Evolutionary conservation across 1,139 yeast species (phyloP).

Genomic region (Arxiozyma slooffiae): DNA sequence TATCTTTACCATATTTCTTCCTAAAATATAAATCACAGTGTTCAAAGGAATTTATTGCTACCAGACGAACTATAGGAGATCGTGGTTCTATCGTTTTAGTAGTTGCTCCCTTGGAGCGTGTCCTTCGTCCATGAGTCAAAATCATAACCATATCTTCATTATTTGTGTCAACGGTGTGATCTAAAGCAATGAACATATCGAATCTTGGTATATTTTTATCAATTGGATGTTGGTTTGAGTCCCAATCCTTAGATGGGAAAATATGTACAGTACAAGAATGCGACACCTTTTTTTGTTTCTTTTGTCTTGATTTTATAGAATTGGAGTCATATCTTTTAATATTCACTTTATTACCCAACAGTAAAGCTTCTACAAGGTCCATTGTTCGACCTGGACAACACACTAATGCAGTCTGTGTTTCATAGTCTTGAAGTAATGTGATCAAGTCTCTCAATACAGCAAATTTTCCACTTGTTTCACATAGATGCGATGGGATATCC

Average conservation of each 20-base stretch:
- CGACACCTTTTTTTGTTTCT: slow-evolving; percentile 27
- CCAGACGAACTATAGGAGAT: slow-evolving; percentile 51
- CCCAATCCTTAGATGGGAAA: slow-evolving; percentile 38
- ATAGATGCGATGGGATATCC: slow-evolving; percentile 66
- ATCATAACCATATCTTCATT: slow-evolving; percentile 30
- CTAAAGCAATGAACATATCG: slow-evolving; percentile 61
- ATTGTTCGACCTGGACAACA: slow-evolving; percentile 53
- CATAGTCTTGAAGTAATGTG: slow-evolving; percentile 33
- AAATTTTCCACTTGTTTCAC: slow-evolving; percentile 83
- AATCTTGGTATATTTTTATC: slow-evolving; percentile 30
- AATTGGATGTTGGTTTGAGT: slow-evolving; percentile 20
- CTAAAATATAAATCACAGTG: slow-evolving; percentile 49
- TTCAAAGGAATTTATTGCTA: slow-evolving; percentile 74
- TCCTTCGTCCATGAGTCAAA: slow-evolving; percentile 18
- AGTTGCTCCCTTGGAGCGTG: not conserved
- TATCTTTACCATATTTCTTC: slow-evolving; percentile 31
- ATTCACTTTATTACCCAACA: slow-evolving; percentile 59
- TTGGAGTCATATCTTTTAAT: slow-evolving; percentile 63
- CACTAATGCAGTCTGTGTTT: slow-evolving; percentile 41
- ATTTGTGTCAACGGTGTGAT: slow-evolving; percentile 50
- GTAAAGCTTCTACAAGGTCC: slow-evolving; percentile 69
- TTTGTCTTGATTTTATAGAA: slow-evolving; percentile 31
- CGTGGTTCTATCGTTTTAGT: not conserved
- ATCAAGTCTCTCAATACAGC: slow-evolving; percentile 53
- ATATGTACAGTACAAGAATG: slow-evolving; percentile 33